These are phyloP conservation scores for Cokeromyces recurvatus DNA, from an alignment of 371 early-diverging fungal species.

Conservation along the genomic window DNA sequence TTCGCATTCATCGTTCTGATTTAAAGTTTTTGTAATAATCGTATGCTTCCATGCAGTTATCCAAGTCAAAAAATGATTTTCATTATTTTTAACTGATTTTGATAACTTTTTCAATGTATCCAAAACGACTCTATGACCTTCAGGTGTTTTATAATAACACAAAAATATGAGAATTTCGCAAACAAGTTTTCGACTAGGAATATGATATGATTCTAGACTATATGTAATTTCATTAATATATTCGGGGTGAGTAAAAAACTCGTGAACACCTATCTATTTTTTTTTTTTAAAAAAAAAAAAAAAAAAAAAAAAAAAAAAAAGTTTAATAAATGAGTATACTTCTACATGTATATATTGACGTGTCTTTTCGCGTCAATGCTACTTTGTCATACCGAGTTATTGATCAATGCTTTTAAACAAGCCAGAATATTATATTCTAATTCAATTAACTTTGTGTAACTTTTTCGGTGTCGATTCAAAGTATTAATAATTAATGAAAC, in stretches of 20 bases:
- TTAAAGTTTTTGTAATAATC: too few relatives aligned
- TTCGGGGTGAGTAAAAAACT: conserved; percentile 53
- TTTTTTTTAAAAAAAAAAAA: too few relatives aligned
- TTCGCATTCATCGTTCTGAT: too few relatives aligned
- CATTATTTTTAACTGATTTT: conserved; percentile 27
- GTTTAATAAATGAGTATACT: not conserved
- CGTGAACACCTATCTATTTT: conserved; percentile 49
- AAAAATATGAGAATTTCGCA: conserved; percentile 68
- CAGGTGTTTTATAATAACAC: conserved; percentile 62
- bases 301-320: too few relatives aligned
- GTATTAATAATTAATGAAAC: conserved; percentile 42
- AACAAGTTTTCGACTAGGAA: conserved; percentile 60
- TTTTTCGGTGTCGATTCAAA: conserved; percentile 35
- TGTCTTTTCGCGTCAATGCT: too few relatives aligned
- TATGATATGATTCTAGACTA: conserved; percentile 63
- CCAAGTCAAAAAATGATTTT: too few relatives aligned
- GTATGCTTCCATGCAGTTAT: too few relatives aligned
- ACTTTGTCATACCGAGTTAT: conserved; percentile 45
- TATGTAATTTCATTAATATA: conserved; percentile 58
- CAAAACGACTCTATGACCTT: conserved; percentile 63
- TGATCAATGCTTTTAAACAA: conserved; percentile 62
- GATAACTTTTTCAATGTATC: conserved; percentile 48
- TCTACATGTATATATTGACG: not conserved
- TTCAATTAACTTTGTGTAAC: conserved; percentile 16
- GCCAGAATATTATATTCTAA: conserved; percentile 66